Evolutionary conservation across 352 stramenopile species (phyloP).

Genomic region (Pilasporangium apinafurcum): DNA sequence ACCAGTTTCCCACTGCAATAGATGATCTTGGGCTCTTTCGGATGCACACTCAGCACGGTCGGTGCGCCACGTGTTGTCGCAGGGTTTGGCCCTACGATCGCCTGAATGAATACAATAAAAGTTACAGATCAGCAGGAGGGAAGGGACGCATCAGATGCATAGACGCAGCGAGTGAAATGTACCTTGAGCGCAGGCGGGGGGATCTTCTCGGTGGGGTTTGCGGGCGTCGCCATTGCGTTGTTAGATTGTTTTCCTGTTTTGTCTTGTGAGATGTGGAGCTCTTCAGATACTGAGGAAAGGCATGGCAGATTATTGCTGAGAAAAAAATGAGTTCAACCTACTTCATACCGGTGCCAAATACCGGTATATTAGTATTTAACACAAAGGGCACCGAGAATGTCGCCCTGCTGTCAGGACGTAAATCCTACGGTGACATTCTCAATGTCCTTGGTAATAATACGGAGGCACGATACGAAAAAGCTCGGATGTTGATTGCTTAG

Average conservation of each 20-base stretch:
- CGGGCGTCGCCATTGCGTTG: constrained; percentile 31
- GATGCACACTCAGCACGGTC: constrained; percentile 68
- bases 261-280: constrained; percentile 3
- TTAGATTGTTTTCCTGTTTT: background rate
- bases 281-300: background rate
- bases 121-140: background rate
- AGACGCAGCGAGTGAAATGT: background rate
- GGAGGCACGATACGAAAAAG: too few relatives aligned
- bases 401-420: too few relatives aligned
- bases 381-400: too few relatives aligned
- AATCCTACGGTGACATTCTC: too few relatives aligned
- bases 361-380: too few relatives aligned
- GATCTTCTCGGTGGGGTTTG: constrained; percentile 67
- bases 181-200: constrained; percentile 43
- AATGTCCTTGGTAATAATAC: too few relatives aligned
- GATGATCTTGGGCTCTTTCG: constrained; percentile 87
- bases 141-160: background rate
- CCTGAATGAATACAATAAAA: constrained; percentile 18
- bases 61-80: constrained; percentile 65
- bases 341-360: too few relatives aligned
- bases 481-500: too few relatives aligned
- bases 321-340: too few relatives aligned
- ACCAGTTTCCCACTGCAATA: constrained; percentile 91
- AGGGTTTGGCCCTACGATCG: constrained; percentile 58
- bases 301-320: too few relatives aligned